Conservation (phyloP, 257 asterid genomes). For the Nicotiana noctiflora region DNA sequence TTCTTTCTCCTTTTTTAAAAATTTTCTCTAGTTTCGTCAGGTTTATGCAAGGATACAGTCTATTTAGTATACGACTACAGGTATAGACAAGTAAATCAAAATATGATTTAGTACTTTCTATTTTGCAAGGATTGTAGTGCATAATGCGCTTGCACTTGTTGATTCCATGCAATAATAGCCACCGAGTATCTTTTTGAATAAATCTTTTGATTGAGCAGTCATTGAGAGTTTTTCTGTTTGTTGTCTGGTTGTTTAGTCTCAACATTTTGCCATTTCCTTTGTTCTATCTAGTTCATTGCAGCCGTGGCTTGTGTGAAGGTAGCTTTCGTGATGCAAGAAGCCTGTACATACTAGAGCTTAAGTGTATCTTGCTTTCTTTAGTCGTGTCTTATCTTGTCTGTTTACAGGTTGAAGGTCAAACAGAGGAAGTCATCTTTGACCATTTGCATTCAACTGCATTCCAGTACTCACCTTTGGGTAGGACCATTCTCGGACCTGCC, state of each 20-base stretch:
- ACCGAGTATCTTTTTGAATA: background rate
- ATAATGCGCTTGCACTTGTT: background rate
- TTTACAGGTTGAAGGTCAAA: slow-evolving; percentile 70
- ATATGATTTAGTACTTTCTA: background rate
- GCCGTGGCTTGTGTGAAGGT: background rate
- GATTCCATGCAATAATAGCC: background rate
- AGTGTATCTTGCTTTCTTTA: background rate
- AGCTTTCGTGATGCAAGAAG: background rate
- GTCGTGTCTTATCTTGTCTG: background rate
- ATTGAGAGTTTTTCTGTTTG: background rate
- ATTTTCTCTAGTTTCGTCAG: background rate
- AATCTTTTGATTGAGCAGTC: background rate
- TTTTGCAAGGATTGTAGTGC: background rate
- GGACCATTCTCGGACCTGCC: slow-evolving; percentile 90
- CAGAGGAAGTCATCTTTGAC: slow-evolving; percentile 84
- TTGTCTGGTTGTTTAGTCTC: background rate
- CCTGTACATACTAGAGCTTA: background rate
- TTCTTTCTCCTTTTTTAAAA: background rate
- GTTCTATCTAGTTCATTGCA: background rate
- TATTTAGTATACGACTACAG: background rate
- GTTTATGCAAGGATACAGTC: background rate
- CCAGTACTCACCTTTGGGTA: slow-evolving; percentile 76
- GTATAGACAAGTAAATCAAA: background rate
- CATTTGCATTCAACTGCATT: slow-evolving; percentile 90
- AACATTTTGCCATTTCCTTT: background rate